Base-by-base conservation (phyloP, 2,329 filamentous ascomycete genomes). In the Pseudogymnoascus sp. region DNA sequence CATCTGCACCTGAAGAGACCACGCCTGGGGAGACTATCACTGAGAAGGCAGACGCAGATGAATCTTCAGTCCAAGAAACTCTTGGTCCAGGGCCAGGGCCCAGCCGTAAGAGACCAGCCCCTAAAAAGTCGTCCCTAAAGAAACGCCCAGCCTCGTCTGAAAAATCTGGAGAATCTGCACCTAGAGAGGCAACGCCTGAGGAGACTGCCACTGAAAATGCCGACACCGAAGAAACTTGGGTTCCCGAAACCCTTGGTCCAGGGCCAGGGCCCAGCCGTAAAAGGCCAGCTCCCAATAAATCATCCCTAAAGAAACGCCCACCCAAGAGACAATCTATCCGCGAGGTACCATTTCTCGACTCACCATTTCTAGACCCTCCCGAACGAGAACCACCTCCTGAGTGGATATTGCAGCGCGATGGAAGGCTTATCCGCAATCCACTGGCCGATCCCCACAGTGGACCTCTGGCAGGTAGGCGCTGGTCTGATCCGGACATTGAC, bases 271-370 rank as follows among this genome's bases (percentile, higher is more conserved):
- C 29, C n/a, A 56, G 29, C n/a, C 50, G 50, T 56, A 56, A 56
- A 26, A 56, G 50, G 21, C 29, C 29, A 19, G 50, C 50, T 14
- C 50, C 50, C 4, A 19, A 56, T 3, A 56, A 21, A 16, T 21
- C 29, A 35, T 56, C 50, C 50, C 10, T 35, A 14, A 56, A 56
- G 24, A 19, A 10, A 56, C 50, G 29, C 29, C 50, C 50, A 14
- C 29, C 50, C 11, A 56, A 56, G 50, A 56, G 50, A 56, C 50
- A 56, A 29, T 56, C 50, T 33, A 56, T 56, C 50, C 50, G 50
- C 29, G 50, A 56, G 6, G 33, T 29, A 33, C 50, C 50, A 33
- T 56, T 56, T 26, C 24, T 26, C 29, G 50, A 56, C 2, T 33
- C 29, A 33, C 50, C 50, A 33, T 56, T 56, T 14, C 29, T 53